Evolutionary conservation across 352 stramenopile species (phyloP).

Genomic region (Peronospora belbahrii): DNA sequence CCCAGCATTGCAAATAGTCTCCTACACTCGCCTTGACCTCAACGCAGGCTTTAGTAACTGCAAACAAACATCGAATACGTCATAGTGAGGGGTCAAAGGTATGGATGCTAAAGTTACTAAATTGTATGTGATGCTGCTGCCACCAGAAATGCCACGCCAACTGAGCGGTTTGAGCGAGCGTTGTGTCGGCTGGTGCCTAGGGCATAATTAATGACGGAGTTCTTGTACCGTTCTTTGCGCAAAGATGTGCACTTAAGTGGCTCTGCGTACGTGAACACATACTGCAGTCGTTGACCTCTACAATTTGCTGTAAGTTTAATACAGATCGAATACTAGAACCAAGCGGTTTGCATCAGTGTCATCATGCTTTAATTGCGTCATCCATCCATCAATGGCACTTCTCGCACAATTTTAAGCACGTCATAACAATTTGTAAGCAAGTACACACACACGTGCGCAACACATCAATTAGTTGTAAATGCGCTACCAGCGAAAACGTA

Average conservation of each 20-base stretch:
- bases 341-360: conserved; percentile 15
- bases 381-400: conserved; percentile 44
- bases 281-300: conserved; percentile 51
- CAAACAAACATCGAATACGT: conserved; percentile 75
- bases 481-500: conserved; percentile 18
- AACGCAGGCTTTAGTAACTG: conserved; percentile 68
- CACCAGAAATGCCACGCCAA: conserved; percentile 20
- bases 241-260: conserved; percentile 44
- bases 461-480: conserved; percentile 15
- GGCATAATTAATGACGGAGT: conserved; percentile 28
- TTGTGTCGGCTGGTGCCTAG: conserved; percentile 14
- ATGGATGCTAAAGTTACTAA: conserved; percentile 8
- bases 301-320: conserved; percentile 32
- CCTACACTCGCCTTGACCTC: conserved; percentile 65
- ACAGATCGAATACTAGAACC: conserved; percentile 23
- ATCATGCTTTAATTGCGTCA: conserved; percentile 31
- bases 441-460: conserved; percentile 42
- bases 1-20: conserved; percentile 40
- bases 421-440: conserved; percentile 62
- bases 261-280: conserved; percentile 47
- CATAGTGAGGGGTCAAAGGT: conserved; percentile 56
- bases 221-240: conserved; percentile 42
- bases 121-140: conserved; percentile 15
- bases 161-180: conserved; percentile 24
- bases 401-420: conserved; percentile 64